Evolutionary conservation across 225 moss, liverwort and hornwort genomes (phyloP).

Genomic region (Pseudoscleropodium purum): DNA sequence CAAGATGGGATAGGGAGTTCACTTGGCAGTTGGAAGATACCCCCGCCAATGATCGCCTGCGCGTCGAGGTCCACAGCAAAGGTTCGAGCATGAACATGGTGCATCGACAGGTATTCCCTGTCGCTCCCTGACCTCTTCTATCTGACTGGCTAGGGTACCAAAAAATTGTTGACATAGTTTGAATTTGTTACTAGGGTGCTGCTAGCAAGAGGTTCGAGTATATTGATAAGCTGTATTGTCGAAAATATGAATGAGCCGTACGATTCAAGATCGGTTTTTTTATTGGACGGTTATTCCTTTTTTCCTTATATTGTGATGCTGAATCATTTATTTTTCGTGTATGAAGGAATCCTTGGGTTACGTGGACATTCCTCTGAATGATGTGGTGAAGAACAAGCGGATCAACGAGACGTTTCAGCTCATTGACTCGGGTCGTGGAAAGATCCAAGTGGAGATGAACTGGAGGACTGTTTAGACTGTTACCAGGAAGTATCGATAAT

Average conservation of each 20-base stretch:
- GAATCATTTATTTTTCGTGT: neutral
- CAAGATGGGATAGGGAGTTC: conserved; percentile 66
- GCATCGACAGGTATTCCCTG: conserved; percentile 45
- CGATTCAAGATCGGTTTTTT: neutral
- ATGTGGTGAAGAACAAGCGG: conserved; percentile 86
- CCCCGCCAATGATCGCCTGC: conserved; percentile 64
- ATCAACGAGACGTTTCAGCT: conserved; percentile 85
- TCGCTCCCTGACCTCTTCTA: neutral
- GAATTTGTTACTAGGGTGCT: neutral
- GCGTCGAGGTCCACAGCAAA: conserved; percentile 74
- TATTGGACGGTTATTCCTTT: neutral
- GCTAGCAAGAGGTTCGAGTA: too few species aligned
- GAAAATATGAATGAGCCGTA: neutral
- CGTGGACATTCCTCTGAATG: conserved; percentile 67
- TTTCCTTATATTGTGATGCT: neutral
- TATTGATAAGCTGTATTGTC: neutral
- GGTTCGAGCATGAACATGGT: conserved; percentile 53
- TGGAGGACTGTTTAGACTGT: conserved; percentile 49
- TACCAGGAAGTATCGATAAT: neutral
- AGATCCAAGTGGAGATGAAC: conserved; percentile 70
- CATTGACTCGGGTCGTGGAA: conserved; percentile 67
- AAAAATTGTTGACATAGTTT: neutral
- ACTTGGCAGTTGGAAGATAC: conserved; percentile 55
- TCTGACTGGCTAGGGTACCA: neutral
- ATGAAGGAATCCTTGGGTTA: conserved; percentile 80